Base-by-base conservation (phyloP, 2,329 filamentous ascomycete species). In the Neoarthrinium moseri region DNA sequence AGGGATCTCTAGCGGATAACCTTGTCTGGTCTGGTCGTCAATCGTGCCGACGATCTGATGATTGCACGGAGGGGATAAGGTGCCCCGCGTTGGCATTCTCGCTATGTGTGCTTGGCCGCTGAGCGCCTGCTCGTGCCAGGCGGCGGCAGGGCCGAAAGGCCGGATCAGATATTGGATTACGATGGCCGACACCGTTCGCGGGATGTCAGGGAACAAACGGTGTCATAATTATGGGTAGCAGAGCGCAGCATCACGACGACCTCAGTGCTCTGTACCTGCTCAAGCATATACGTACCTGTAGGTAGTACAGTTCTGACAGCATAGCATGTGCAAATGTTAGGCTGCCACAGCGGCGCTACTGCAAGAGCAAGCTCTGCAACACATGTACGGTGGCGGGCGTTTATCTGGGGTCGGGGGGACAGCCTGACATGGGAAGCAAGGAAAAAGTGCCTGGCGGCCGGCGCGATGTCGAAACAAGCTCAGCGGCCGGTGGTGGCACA, bases 31-130 rank as follows among this genome's bases (percentile, higher is more conserved):
- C 12, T 22, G n/a, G n/a, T n/a, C n/a, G 18, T 23, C 17, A 38
- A 12, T 38, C 21, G 35, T 15, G 35, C 35, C 35, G 22, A 39
- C 13, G 37, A 39, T 39, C 22, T 39, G 37, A 39, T 17, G 37
- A 39, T 27, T 37, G 17, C 37, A 15, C 15, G 13, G 15, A 18
- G 15, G n/a, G 30, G 30, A 17, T 15, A 15, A 18, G 13, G 37
- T 26, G 23, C 23, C 11, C 37, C 23, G 13, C n/a, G 37, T 27
- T n/a, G n/a, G n/a, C n/a, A n/a, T n/a, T 34, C 8, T 18, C 15
- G 17, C 15, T 15, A 34, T 34, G 13, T 6, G n/a, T n/a, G n/a
- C n/a, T n/a, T n/a, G n/a, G n/a, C n/a, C n/a, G n/a, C n/a, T n/a
- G n/a, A n/a, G n/a, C n/a, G n/a, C n/a, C n/a, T n/a, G n/a, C n/a